Conservation (phyloP, 2,329 filamentous ascomycete species). For the Colletotrichum sublineola region DNA sequence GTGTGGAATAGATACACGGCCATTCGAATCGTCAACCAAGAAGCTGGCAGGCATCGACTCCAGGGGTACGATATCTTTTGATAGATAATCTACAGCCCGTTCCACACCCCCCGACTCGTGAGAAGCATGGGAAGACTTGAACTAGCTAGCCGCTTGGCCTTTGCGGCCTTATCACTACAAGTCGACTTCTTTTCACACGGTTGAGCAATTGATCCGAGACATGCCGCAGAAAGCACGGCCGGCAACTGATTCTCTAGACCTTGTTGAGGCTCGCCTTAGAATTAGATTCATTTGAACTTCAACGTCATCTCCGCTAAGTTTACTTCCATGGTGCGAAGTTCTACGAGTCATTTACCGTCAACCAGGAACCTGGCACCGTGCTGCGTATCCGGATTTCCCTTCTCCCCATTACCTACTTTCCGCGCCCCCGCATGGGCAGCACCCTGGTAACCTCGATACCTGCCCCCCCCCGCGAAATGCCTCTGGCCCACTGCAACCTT, state of each 20-base stretch:
- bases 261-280: background rate
- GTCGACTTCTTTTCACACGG: background rate
- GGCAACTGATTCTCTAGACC: background rate
- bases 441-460: background rate
- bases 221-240: background rate
- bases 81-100: too few relatives aligned
- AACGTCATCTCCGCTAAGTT: background rate
- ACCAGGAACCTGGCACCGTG: background rate
- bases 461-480: background rate
- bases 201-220: background rate
- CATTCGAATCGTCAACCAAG: background rate
- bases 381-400: background rate
- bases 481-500: background rate
- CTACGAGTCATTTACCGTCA: background rate
- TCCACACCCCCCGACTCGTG: background rate
- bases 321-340: background rate
- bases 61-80: background rate
- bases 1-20: background rate
- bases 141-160: background rate
- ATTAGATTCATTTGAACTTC: background rate
- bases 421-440: background rate
- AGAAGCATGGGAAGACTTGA: background rate
- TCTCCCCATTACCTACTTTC: background rate
- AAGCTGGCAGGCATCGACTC: background rate
- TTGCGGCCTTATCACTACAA: background rate